These are phyloP conservation scores for Candida boidinii DNA, from an alignment of 805 yeast genomes.

Conservation along the genomic window DNA sequence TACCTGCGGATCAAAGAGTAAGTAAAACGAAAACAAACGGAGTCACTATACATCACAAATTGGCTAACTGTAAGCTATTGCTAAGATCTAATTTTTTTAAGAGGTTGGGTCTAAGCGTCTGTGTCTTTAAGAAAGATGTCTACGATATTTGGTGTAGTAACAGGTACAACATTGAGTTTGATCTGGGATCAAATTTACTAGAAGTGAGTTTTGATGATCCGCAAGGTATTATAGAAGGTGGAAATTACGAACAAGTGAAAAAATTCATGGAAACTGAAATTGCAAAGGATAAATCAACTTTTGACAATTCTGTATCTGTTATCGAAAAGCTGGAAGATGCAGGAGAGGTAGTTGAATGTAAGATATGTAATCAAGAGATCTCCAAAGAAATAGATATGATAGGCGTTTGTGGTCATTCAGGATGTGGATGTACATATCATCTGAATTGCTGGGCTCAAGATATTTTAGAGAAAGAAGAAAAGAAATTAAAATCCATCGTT, in stretches of 20 bases:
- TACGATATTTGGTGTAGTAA: constrained; percentile 28
- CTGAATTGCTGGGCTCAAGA: constrained; percentile 24
- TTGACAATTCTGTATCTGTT: constrained; percentile 11
- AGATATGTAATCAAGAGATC: constrained; percentile 8
- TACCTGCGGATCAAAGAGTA: constrained; percentile 30
- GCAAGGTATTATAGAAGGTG: constrained; percentile 11
- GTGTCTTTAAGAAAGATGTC: constrained; percentile 30
- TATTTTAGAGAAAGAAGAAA: constrained; percentile 5
- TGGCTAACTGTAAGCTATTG: constrained; percentile 40
- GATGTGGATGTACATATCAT: constrained; percentile 25
- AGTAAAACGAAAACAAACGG: constrained; percentile 29
- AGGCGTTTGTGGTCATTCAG: constrained; percentile 16
- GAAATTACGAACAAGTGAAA: constrained; percentile 22
- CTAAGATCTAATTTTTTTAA: constrained; percentile 34
- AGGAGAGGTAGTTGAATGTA: constrained; percentile 4
- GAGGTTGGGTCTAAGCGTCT: constrained; percentile 35
- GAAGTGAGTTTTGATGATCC: constrained; percentile 3
- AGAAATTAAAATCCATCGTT: too few relatives aligned
- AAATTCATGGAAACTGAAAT: constrained; percentile 8
- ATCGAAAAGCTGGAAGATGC: constrained; percentile 4
- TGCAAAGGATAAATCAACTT: constrained; percentile 8
- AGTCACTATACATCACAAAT: constrained; percentile 32
- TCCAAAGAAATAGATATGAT: constrained; percentile 9
- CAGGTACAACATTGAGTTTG: constrained; percentile 17
- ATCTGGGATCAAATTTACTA: constrained; percentile 9